Conservation (phyloP, 306 rosid genomes). For the Sphenostylis stenocarpa region DNA sequence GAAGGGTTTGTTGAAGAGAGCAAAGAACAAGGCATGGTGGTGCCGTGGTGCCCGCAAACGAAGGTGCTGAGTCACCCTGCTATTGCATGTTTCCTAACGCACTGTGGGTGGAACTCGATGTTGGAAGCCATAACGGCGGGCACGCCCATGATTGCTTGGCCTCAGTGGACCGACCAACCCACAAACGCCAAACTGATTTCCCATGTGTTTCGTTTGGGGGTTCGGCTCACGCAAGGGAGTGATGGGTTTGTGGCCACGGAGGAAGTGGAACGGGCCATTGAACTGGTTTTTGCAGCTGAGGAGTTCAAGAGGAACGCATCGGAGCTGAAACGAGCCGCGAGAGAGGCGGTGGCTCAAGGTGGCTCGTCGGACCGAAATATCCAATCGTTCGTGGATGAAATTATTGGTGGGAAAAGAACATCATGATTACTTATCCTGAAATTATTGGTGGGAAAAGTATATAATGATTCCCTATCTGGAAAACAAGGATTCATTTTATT, state of each 20-base stretch:
- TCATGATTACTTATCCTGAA: too few relatives aligned
- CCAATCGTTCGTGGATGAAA: slow-evolving; percentile 44
- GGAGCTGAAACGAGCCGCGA: slow-evolving; percentile 35
- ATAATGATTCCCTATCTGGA: too few relatives aligned
- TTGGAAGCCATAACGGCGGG: slow-evolving; percentile 48
- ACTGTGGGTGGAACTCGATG: slow-evolving; percentile 59
- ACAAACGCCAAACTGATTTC: slow-evolving; percentile 51
- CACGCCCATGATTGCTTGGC: slow-evolving; percentile 49
- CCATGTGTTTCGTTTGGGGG: slow-evolving; percentile 39
- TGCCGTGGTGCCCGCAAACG: slow-evolving; percentile 55
- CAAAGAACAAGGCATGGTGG: slow-evolving; percentile 42
- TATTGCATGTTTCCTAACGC: slow-evolving; percentile 50
- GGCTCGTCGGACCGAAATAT: slow-evolving; percentile 53
- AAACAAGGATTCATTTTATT: too few relatives aligned
- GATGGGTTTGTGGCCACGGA: slow-evolving; percentile 36
- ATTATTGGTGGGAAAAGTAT: too few relatives aligned
- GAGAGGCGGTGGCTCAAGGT: slow-evolving; percentile 38
- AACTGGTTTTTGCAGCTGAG: slow-evolving; percentile 20
- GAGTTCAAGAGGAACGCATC: slow-evolving; percentile 32
- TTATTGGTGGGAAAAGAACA: slow-evolving; percentile 12
- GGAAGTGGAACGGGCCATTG: slow-evolving; percentile 45
- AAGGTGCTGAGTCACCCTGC: slow-evolving; percentile 48
- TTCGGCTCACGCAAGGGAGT: slow-evolving; percentile 34
- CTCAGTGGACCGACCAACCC: slow-evolving; percentile 61
- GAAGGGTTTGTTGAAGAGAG: slow-evolving; percentile 37